phyloP scores from a whole-genome alignment of 2,329 filamentous ascomycete genomes.

The Fusarium mundagurra region DNA sequence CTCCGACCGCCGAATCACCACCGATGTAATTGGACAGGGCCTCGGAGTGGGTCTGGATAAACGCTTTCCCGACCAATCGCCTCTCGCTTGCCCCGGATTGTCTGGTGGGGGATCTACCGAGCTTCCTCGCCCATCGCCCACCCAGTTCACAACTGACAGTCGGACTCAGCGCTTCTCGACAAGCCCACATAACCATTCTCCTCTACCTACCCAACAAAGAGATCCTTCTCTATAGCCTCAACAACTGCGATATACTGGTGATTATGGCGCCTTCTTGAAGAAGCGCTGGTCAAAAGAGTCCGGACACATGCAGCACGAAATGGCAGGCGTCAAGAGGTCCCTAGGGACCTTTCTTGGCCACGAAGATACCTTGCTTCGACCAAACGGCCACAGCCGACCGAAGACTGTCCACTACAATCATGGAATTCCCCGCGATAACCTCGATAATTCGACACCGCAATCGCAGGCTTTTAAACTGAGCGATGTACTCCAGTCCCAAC shows the following conservation, averaged over 20 bases:
- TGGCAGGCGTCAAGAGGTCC: conserved; percentile 55
- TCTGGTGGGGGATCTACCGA: conserved; percentile 30
- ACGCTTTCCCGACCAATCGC: conserved; percentile 39
- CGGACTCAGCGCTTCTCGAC: conserved; percentile 12
- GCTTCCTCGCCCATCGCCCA: conserved; percentile 1
- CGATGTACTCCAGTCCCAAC: conserved; percentile 15
- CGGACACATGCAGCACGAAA: conserved; percentile 26
- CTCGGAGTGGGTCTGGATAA: conserved; percentile 34
- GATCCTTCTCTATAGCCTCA: not conserved
- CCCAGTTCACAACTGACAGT: conserved; percentile 6
- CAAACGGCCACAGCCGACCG: conserved; percentile 26
- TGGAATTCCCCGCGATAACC: conserved; percentile 25
- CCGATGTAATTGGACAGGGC: conserved; percentile 25
- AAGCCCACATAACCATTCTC: conserved; percentile 4
- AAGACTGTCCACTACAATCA: conserved; percentile 13
- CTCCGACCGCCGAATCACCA: conserved; percentile 14
- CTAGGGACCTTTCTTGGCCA: conserved; percentile 48
- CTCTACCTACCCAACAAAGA: not conserved
- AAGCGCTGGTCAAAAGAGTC: conserved; percentile 36
- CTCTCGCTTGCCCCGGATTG: conserved; percentile 1
- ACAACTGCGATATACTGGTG: not conserved
- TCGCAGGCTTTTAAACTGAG: conserved; percentile 13
- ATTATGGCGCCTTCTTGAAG: conserved; percentile 29
- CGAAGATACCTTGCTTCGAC: conserved; percentile 35
- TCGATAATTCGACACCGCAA: conserved; percentile 29